These are phyloP conservation scores for Petrea volubilis DNA, from an alignment of 257 asterid genomes.

Conservation along the genomic window DNA sequence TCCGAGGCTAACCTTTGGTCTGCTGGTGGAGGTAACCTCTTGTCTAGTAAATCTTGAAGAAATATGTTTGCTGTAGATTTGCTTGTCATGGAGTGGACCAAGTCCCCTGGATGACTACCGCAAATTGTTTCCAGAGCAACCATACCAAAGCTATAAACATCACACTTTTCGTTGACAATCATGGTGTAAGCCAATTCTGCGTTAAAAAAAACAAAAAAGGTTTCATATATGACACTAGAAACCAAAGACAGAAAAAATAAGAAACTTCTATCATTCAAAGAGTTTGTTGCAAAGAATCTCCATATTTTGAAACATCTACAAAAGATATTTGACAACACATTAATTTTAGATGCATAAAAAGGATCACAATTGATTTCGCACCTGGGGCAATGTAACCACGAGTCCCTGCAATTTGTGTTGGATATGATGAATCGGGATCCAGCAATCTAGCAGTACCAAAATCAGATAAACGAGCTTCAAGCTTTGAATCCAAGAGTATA, in stretches of 20 bases:
- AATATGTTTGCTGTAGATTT: neutral
- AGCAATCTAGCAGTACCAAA: conserved; percentile 30
- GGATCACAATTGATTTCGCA: neutral
- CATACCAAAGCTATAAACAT: conserved; percentile 35
- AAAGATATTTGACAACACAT: no score
- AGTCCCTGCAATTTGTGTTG: conserved; percentile 19
- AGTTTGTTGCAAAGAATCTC: no score
- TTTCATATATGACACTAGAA: no score
- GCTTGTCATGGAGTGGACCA: neutral
- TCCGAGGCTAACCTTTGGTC: neutral
- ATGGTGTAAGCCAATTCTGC: conserved; percentile 36
- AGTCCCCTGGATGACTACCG: conserved; percentile 26
- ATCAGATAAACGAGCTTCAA: conserved; percentile 27
- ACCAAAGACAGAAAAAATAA: no score
- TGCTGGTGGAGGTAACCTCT: neutral
- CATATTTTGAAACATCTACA: no score
- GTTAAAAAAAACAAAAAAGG: no score
- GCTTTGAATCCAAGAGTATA: conserved; percentile 21
- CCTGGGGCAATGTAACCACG: conserved; percentile 39
- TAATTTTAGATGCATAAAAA: no score
- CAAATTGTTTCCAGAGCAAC: conserved; percentile 27
- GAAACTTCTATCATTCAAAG: no score
- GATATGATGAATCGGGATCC: conserved; percentile 23
- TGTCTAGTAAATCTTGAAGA: neutral
- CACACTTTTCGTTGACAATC: conserved; percentile 33